Evolutionary conservation across 345 rosid genomes (phyloP), one percentile per base, ranked within the genome.

Genomic region (Noccaea caerulescens): DNA sequence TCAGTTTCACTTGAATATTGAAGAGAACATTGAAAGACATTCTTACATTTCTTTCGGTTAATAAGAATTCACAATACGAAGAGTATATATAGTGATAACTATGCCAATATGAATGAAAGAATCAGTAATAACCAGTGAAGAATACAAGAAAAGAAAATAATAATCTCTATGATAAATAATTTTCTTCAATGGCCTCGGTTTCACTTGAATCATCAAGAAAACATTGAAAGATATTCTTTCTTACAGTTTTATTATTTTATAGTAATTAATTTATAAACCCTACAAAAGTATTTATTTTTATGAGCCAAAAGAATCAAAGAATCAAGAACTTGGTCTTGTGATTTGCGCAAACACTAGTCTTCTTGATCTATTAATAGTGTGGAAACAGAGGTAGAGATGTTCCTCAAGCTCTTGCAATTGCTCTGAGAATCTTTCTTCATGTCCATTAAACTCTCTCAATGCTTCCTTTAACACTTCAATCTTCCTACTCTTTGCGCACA

Each of bases 401-500:
- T 81, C 81, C 58, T 94, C 97, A 32, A 91, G 92, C 79, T 94
- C 99, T 63, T 83, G 84, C 6, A 94, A 51, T 72, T 83, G 89
- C 71, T 89, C 92, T 68, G 79, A 61, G 71, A 89, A 89, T 36
- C 82, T 43, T 5, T 79, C 46, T 27, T 86, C 81, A 5, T 84
- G 84, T 46, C 64, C 50, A 4, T 62, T 27, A n/a, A 89, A 72
- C 62, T 83, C 96, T 38, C 65, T 86, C 68, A 85, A 78, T 9
- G 86, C 91, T 73, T 85, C 89, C 69, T 76, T 87, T 57, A 87
- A 45, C 27, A 84, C 81, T 54, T 91, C 88, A 3, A 65, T 42
- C 56, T 83, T 86, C 66, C 77, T 63, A 78, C 63, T 84, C 79
- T 83, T 84, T 37, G 76, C 66, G 57, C 84, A 88, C 86, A 79